Evolutionary conservation across 2,329 filamentous ascomycete species (phyloP).

Genomic region (Colletotrichum sp.): DNA sequence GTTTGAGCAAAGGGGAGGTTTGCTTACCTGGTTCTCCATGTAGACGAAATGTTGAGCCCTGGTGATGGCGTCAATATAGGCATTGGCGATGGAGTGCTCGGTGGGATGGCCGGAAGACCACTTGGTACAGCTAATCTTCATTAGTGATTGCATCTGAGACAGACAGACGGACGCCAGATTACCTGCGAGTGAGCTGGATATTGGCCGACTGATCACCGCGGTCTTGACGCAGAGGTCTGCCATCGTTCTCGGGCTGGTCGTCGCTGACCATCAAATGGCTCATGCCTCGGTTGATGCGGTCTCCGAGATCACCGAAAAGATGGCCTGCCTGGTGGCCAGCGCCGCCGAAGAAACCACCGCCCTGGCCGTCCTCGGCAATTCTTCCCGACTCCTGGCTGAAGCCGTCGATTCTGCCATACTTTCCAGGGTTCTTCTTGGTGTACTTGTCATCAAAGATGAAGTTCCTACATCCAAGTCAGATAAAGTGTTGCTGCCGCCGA

Average conservation of each 20-base stretch:
- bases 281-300: constrained; percentile 46
- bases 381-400: constrained; percentile 17
- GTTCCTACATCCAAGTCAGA: constrained; percentile 57
- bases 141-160: constrained; percentile 5
- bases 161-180: not conserved
- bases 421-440: constrained; percentile 51
- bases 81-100: constrained; percentile 84
- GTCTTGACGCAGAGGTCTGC: constrained; percentile 9
- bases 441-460: constrained; percentile 90
- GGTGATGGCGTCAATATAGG: constrained; percentile 76
- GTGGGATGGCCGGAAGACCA: constrained; percentile 59
- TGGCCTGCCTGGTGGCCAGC: constrained; percentile 29
- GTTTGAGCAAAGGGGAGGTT: not conserved
- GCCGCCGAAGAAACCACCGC: constrained; percentile 22
- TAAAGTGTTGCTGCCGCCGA: not conserved
- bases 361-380: constrained; percentile 12
- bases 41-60: constrained; percentile 77
- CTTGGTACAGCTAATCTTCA: constrained; percentile 43
- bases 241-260: constrained; percentile 27
- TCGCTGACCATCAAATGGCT: constrained; percentile 42
- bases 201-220: constrained; percentile 32
- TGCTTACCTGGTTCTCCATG: constrained; percentile 72
- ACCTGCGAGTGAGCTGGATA: constrained; percentile 60
- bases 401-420: constrained; percentile 45
- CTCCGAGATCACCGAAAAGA: constrained; percentile 48